phyloP scores from a whole-genome alignment of 2,329 filamentous ascomycete genomes.

The Colletotrichum karsti region DNA sequence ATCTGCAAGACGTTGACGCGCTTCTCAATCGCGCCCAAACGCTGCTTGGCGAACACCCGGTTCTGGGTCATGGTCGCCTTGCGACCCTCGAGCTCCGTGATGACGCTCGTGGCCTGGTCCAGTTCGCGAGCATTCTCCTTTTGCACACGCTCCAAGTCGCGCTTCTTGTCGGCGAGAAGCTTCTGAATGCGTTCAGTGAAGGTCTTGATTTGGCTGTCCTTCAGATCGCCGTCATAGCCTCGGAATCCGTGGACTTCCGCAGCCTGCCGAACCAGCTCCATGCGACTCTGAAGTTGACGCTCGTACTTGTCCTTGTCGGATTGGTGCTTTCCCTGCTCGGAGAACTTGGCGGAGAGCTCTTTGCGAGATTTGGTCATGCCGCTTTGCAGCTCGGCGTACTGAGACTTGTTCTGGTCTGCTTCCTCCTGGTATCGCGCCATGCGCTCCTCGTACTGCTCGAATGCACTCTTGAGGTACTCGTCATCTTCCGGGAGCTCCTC shows the following conservation, averaged over 20 bases:
- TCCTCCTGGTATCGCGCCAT: conserved; percentile 73
- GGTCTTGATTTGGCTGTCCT: conserved; percentile 75
- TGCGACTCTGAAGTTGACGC: conserved; percentile 76
- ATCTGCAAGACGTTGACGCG: conserved; percentile 73
- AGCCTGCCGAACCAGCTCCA: conserved; percentile 79
- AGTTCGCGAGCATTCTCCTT: conserved; percentile 79
- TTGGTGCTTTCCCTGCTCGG: conserved; percentile 79
- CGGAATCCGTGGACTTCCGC: conserved; percentile 82
- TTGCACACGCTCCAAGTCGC: conserved; percentile 77
- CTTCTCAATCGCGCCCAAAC: conserved; percentile 78
- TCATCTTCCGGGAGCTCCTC: conserved; percentile 83
- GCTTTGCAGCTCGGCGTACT: conserved; percentile 71
- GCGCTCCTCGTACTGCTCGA: conserved; percentile 81
- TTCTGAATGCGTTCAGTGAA: conserved; percentile 84
- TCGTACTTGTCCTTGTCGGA: conserved; percentile 91
- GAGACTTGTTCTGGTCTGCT: conserved; percentile 67
- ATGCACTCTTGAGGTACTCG: conserved; percentile 73
- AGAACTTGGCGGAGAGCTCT: conserved; percentile 59
- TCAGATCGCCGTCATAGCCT: conserved; percentile 83
- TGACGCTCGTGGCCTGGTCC: conserved; percentile 73
- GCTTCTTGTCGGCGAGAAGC: conserved; percentile 80
- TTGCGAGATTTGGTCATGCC: conserved; percentile 54
- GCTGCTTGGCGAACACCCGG: conserved; percentile 76
- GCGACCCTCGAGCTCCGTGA: conserved; percentile 78
- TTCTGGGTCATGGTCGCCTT: conserved; percentile 78